Evolutionary conservation across 2,329 filamentous ascomycete species (phyloP), one percentile per base, ranked within the genome.

Genomic region (Phaeosphaeria sp.): DNA sequence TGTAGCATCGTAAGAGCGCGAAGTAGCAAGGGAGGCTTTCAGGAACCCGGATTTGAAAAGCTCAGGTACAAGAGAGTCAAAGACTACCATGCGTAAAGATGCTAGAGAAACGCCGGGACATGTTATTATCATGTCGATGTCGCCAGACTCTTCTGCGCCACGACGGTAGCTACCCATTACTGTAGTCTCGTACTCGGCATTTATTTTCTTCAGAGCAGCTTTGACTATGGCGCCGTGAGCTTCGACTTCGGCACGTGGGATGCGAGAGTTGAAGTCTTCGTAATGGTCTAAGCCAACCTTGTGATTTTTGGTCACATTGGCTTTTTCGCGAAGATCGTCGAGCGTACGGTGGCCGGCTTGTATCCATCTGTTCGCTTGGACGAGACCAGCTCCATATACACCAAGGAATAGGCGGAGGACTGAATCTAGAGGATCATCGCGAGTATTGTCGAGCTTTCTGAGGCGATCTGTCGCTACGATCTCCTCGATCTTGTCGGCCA

Each of bases 401-500:
- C 87, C 85, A 22, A 92, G 81, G 69, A 97, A 97, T 0, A 86
- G 74, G 56, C 89, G 85, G 0, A 96, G 78, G 0, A 86, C 77
- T 17, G 82, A 77, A 62, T 92, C 87, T n/a, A 83, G 81, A 0
- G 89, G 86, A 47, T 96, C 90, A 2, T 82, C 77, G 54, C 85
- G 84, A 0, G 90, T 86, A 66, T 89, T 87, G 33, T 96, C 90
- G 0, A 97, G 83, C 39, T 89, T 85, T 43, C 85, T 85, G 0
- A 97, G 84, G 23, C 83, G 82, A 67, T 92, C 85, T 0, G 92
- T 97, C 41, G 83, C 82, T 1, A 87, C 91, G 44, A 97, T 96
- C 72, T 97, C 94, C 68, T 95, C 91, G 62, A 98, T 95, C 75
- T 97, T 97, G 23, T 85, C 82, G 0, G 93, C 93, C 1, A 97